These are phyloP conservation scores for Boletus insuetus DNA, from an alignment of 768 basidiomycete genomes.

Conservation along the genomic window DNA sequence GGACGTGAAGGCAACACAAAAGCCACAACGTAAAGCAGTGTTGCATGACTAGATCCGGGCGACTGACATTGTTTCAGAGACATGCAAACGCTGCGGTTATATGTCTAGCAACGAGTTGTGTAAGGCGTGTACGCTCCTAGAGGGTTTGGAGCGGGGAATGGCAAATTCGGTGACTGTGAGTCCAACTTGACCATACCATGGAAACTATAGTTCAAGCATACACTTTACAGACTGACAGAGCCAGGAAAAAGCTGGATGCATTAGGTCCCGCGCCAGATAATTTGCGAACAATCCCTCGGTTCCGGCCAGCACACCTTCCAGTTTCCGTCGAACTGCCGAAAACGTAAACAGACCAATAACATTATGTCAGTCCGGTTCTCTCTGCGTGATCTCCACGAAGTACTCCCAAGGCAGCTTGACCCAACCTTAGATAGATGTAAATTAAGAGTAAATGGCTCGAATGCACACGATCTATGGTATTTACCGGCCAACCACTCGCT, in stretches of 20 bases:
- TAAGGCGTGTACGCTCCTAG: slow-evolving; percentile 88
- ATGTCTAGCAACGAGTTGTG: slow-evolving; percentile 97
- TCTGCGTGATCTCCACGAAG: background rate
- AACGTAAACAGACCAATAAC: slow-evolving; percentile 12
- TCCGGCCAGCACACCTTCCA: slow-evolving; percentile 43
- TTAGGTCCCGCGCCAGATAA: slow-evolving; percentile 61
- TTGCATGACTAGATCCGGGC: background rate
- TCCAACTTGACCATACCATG: slow-evolving; percentile 7
- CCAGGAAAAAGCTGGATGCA: slow-evolving; percentile 57
- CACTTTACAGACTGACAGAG: slow-evolving; percentile 60
- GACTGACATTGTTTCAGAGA: slow-evolving; percentile 50
- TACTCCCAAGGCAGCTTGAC: background rate
- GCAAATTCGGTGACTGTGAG: slow-evolving; percentile 60
- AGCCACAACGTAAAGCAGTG: slow-evolving; percentile 69
- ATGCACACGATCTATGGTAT: background rate
- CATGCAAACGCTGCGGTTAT: slow-evolving; percentile 89
- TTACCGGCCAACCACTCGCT: background rate
- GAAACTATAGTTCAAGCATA: slow-evolving; percentile 2
- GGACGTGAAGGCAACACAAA: slow-evolving; percentile 80
- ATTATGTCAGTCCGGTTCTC: background rate
- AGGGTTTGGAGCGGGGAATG: slow-evolving; percentile 87
- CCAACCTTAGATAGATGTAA: slow-evolving; percentile 2
- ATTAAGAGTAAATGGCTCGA: background rate
- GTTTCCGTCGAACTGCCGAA: slow-evolving; percentile 40
- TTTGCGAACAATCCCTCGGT: slow-evolving; percentile 75